phyloP scores from a whole-genome alignment of 1,139 yeast genomes.

The Sugiyamaella grinbergsii region DNA sequence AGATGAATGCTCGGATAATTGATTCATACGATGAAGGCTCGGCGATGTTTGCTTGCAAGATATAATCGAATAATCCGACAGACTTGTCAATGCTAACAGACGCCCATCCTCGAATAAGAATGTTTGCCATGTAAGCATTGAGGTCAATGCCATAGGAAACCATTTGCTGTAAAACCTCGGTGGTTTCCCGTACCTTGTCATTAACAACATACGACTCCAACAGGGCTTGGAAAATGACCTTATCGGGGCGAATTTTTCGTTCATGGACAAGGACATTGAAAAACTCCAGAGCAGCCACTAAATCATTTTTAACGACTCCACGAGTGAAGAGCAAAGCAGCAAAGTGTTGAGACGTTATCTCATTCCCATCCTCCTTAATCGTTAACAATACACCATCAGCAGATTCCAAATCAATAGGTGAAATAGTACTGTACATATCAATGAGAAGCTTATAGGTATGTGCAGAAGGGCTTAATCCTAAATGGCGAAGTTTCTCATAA shows the following conservation, averaged over 20 bases:
- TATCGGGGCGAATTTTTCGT: conserved; percentile 43
- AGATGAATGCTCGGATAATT: conserved; percentile 42
- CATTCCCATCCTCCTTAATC: conserved; percentile 39
- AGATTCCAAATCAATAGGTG: conserved; percentile 39
- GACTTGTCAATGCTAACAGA: conserved; percentile 38
- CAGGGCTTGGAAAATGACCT: conserved; percentile 45
- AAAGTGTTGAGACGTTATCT: conserved; percentile 42
- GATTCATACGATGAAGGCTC: conserved; percentile 46
- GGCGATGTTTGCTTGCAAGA: conserved; percentile 34
- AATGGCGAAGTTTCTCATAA: conserved; percentile 37
- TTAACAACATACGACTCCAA: conserved; percentile 45
- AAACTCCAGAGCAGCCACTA: conserved; percentile 42
- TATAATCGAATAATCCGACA: conserved; percentile 40
- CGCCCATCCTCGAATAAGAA: conserved; percentile 46
- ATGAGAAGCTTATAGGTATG: conserved; percentile 47
- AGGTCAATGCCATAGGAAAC: conserved; percentile 39
- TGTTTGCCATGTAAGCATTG: conserved; percentile 44
- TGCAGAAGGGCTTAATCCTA: conserved; percentile 41
- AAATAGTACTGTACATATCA: conserved; percentile 39
- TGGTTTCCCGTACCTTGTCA: conserved; percentile 37
- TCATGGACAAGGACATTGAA: conserved; percentile 38
- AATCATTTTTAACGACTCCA: conserved; percentile 43
- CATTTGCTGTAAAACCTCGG: conserved; percentile 44
- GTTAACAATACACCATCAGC: conserved; percentile 44
- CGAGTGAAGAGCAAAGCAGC: conserved; percentile 47